Evolutionary conservation across 805 yeast genomes (phyloP).

Genomic region (Myxozyma udenii): DNA sequence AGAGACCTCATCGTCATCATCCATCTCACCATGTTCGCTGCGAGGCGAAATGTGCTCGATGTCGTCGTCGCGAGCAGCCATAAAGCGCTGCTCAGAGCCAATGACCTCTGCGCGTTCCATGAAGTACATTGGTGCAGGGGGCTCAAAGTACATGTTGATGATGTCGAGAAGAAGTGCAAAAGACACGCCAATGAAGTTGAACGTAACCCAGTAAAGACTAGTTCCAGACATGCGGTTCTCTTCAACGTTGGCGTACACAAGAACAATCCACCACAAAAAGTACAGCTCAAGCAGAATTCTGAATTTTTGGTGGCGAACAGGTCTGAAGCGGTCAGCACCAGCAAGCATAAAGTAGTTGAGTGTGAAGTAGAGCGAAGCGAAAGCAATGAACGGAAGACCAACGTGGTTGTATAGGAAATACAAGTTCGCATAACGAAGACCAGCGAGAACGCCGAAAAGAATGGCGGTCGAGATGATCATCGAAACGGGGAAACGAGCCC

Average conservation of each 20-base stretch:
- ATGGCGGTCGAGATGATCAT: conserved; percentile 46
- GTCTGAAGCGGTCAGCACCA: conserved; percentile 42
- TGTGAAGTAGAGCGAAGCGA: conserved; percentile 49
- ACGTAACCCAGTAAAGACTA: conserved; percentile 46
- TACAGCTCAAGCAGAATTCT: conserved; percentile 55
- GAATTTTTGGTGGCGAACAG: conserved; percentile 59
- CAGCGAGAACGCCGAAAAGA: conserved; percentile 41
- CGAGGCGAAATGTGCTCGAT: conserved; percentile 25
- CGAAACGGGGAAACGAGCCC: conserved; percentile 62
- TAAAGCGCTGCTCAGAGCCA: conserved; percentile 21
- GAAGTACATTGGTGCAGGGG: conserved; percentile 30
- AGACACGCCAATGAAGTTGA: conserved; percentile 32
- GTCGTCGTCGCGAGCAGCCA: conserved; percentile 17
- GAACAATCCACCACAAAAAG: conserved; percentile 54
- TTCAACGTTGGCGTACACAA: conserved; percentile 51
- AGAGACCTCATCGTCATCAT: conserved; percentile 18
- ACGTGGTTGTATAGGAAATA: conserved; percentile 52
- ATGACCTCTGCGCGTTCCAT: conserved; percentile 29
- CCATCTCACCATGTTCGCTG: conserved; percentile 22
- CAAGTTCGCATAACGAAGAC: conserved; percentile 48
- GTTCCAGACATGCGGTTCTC: conserved; percentile 49
- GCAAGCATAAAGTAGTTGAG: conserved; percentile 58
- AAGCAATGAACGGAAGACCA: conserved; percentile 49
- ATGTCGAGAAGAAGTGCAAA: conserved; percentile 27
- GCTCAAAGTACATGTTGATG: conserved; percentile 27